Conservation (phyloP, 2,329 filamentous ascomycete species). For the Plenodomus lindquistii region DNA sequence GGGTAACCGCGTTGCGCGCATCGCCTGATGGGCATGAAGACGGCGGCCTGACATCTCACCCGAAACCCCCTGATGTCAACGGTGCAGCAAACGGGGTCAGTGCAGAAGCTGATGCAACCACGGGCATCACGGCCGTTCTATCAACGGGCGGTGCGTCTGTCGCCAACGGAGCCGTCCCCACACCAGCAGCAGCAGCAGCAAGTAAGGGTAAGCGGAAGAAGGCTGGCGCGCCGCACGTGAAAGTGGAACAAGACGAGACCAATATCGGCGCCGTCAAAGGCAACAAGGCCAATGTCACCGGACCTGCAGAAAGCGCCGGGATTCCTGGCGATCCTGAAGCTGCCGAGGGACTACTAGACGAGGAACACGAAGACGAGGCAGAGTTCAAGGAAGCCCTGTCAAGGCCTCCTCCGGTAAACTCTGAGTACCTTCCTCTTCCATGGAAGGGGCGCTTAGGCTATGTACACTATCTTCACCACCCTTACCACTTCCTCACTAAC, state of each 20-base stretch:
- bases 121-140: slow-evolving; percentile 14
- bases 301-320: slow-evolving; percentile 16
- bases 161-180: slow-evolving; percentile 11
- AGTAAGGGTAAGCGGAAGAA: slow-evolving; percentile 32
- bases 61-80: slow-evolving; percentile 12
- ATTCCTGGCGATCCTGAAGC: slow-evolving; percentile 55
- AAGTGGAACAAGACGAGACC: slow-evolving; percentile 24
- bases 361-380: slow-evolving; percentile 58
- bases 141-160: slow-evolving; percentile 15
- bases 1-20: slow-evolving; percentile 46
- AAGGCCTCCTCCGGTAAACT: slow-evolving; percentile 78
- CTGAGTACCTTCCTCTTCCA: slow-evolving; percentile 78
- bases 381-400: slow-evolving; percentile 62
- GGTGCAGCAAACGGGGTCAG: slow-evolving; percentile 16
- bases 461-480: slow-evolving; percentile 56
- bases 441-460: slow-evolving; percentile 92
- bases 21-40: slow-evolving; percentile 48
- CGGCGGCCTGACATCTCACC: slow-evolving; percentile 10
- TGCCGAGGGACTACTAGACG: slow-evolving; percentile 36
- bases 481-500: slow-evolving; percentile 20
- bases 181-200: slow-evolving; percentile 8
- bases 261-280: slow-evolving; percentile 15
- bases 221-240: slow-evolving; percentile 28
- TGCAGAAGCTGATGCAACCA: slow-evolving; percentile 17
- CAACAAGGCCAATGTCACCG: slow-evolving; percentile 19